These are phyloP conservation scores for Furcasterigmium sp. DNA, from an alignment of 2,329 filamentous ascomycete species.

Conservation along the genomic window DNA sequence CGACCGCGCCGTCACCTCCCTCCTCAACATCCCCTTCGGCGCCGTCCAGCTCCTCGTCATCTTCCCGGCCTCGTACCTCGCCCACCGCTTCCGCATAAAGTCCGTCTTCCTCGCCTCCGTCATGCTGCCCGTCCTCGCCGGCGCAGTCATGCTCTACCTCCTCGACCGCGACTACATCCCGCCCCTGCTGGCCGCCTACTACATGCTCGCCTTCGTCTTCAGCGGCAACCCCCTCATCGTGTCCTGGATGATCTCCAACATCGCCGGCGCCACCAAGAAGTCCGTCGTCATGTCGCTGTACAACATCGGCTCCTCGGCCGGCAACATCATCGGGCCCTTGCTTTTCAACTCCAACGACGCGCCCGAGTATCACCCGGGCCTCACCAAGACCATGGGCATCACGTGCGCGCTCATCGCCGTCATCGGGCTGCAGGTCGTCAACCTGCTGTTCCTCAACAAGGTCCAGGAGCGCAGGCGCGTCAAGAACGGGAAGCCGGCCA, in stretches of 20 bases:
- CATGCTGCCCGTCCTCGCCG: slow-evolving; percentile 55
- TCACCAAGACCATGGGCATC: slow-evolving; percentile 49
- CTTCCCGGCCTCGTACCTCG: slow-evolving; percentile 51
- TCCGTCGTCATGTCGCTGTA: slow-evolving; percentile 59
- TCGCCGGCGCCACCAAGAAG: slow-evolving; percentile 63
- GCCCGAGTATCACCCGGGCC: slow-evolving; percentile 51
- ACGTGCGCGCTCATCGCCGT: slow-evolving; percentile 38
- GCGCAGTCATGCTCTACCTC: slow-evolving; percentile 51
- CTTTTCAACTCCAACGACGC: slow-evolving; percentile 54
- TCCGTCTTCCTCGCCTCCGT: slow-evolving; percentile 47
- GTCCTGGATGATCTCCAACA: slow-evolving; percentile 36
- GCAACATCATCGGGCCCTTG: slow-evolving; percentile 63
- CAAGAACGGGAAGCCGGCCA: slow-evolving; percentile 56
- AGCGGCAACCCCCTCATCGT: slow-evolving; percentile 47
- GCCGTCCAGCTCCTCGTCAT: slow-evolving; percentile 56
- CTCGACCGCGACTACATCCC: slow-evolving; percentile 31
- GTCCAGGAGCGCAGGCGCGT: slow-evolving; percentile 40
- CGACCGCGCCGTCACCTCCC: slow-evolving; percentile 49
- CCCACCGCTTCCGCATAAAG: slow-evolving; percentile 53
- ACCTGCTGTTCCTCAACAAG: slow-evolving; percentile 52
- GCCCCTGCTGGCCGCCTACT: slow-evolving; percentile 54
- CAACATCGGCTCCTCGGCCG: slow-evolving; percentile 55
- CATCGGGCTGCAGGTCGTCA: slow-evolving; percentile 18
- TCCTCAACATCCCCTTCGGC: slow-evolving; percentile 65
- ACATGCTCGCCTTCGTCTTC: slow-evolving; percentile 61